Base-by-base conservation (phyloP, 768 basidiomycete genomes). In the Tulasnella sp. region DNA sequence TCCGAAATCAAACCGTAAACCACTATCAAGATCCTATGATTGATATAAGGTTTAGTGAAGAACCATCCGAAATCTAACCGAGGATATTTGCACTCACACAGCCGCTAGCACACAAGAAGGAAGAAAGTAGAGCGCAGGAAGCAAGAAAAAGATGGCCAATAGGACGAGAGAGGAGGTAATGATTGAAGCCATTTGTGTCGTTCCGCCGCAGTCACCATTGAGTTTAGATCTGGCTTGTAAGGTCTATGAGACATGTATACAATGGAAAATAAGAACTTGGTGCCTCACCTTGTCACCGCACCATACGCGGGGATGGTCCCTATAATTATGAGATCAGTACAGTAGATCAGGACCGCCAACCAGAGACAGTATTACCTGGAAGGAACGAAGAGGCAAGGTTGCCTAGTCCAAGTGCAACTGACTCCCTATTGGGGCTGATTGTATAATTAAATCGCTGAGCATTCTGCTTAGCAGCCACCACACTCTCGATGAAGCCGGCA, bases 381-480 rank as follows among this genome's bases (percentile, higher is more conserved):
- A 45, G 5, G 38, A 58, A 48, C 15, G 43, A 45, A 0, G 49
- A 26, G 24, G 24, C 0, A 13, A 70, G 50, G 62, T 68, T 68
- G 3, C 65, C 65, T 3, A 60, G 47, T 70, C 74, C 92, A 17
- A 99, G 75, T 0, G 96, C 96, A 24, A 97, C 94, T 1, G 98
- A 77, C 68, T 99, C 96, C 27, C 96, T 85, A 69, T 98, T 99
- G 0, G 93, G 91, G 64, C 83, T 88, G 64, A 98, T 87, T 0
- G 87, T 80, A 69, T 97, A 85, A 2, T 89, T 87, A 67, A 85
- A 97, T 11, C 84, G 83, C 3, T 82, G 79, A 0, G 83, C 82
- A 61, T 88, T 94, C 69, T 97, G 93, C 67, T 98, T 96, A 2
- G 95, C 95, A 0, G 93, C 88, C 2, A 93, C 91, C 63, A 96